phyloP scores from a whole-genome alignment of 1,284 basidiomycete species.

The Trichosporon sp. region DNA sequence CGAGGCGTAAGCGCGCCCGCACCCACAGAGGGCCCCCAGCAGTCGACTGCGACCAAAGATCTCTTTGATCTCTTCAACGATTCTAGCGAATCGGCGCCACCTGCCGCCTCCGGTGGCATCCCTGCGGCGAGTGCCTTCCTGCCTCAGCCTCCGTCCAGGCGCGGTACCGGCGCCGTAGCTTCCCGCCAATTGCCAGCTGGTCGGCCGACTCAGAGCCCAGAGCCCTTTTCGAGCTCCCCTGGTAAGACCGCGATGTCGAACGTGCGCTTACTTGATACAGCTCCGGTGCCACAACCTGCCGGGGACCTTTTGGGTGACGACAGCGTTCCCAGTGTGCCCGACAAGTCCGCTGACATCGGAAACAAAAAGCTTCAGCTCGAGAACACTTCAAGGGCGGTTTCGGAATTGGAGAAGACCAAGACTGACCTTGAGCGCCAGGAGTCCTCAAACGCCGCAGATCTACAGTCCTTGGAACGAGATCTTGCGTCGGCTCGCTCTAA shows the following conservation, averaged over 20 bases:
- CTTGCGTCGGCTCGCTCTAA: conserved; percentile 54
- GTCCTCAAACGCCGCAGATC: conserved; percentile 60
- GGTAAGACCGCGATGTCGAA: conserved; percentile 8
- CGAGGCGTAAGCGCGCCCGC: conserved; percentile 12
- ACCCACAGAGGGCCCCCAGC: background rate
- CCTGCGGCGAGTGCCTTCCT: conserved; percentile 22
- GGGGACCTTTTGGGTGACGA: conserved; percentile 45
- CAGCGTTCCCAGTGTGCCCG: conserved; percentile 39
- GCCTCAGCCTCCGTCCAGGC: conserved; percentile 21
- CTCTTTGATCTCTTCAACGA: conserved; percentile 48
- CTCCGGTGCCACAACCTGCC: conserved; percentile 5
- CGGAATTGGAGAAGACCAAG: conserved; percentile 38
- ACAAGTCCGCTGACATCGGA: conserved; percentile 62
- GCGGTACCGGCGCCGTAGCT: conserved; percentile 1
- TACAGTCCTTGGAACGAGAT: conserved; percentile 47
- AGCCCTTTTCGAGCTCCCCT: conserved; percentile 1
- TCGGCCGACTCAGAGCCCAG: background rate
- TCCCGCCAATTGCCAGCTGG: background rate
- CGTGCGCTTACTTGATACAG: background rate
- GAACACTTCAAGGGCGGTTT: conserved; percentile 60
- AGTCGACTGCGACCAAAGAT: conserved; percentile 32
- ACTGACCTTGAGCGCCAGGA: conserved; percentile 43
- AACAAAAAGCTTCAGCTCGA: conserved; percentile 76
- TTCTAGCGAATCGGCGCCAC: background rate
- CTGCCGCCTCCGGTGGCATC: background rate